Percentiles rank a stretch among this genome's conserved stretches.
Evolutionary conservation across 208 protist species (phyloP).

Genomic region (Trypanosoma cruzi): DNA sequence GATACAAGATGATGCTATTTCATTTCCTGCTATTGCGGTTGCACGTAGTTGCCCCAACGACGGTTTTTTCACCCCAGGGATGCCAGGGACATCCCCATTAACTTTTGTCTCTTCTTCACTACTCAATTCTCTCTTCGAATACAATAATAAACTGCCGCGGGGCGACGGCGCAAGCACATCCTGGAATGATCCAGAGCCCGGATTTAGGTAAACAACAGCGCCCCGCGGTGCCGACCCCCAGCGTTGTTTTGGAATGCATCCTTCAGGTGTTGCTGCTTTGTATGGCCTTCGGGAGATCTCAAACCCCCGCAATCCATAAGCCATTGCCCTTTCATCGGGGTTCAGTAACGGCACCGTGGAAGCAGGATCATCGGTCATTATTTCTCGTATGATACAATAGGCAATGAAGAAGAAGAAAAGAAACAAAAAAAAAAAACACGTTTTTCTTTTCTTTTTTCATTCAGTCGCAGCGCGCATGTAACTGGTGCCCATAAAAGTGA

Average conservation of each 20-base stretch:
- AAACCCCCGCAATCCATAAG: slow-evolving; percentile 1
- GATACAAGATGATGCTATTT: slow-evolving; percentile 57
- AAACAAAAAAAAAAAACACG: too few species aligned
- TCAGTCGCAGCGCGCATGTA: too few species aligned
- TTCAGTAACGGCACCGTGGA: not conserved
- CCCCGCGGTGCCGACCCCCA: slow-evolving; percentile 10
- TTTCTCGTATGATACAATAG: not conserved
- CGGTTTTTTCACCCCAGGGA: slow-evolving; percentile 9
- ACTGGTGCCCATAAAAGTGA: slow-evolving; percentile 19
- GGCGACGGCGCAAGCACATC: not conserved
- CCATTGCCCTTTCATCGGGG: not conserved
- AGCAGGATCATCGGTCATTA: slow-evolving; percentile 1
- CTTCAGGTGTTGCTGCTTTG: not conserved
- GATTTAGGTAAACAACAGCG: slow-evolving; percentile 11
- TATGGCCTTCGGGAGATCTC: slow-evolving; percentile 12
- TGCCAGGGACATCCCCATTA: slow-evolving; percentile 1
- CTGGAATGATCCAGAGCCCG: not conserved
- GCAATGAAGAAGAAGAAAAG: not conserved
- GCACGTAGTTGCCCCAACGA: slow-evolving; percentile 32
- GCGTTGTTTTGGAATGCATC: slow-evolving; percentile 1
- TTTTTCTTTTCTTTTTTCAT: too few species aligned
- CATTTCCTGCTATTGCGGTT: slow-evolving; percentile 56
- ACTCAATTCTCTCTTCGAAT: not conserved
- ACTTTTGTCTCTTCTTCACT: not conserved
- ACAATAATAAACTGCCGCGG: not conserved